A percentile compares a stretch with the other conserved stretches of the same genome.
These are phyloP conservation scores for Verticillium isaacii DNA, from an alignment of 2,329 filamentous ascomycete genomes.

Conservation along the genomic window DNA sequence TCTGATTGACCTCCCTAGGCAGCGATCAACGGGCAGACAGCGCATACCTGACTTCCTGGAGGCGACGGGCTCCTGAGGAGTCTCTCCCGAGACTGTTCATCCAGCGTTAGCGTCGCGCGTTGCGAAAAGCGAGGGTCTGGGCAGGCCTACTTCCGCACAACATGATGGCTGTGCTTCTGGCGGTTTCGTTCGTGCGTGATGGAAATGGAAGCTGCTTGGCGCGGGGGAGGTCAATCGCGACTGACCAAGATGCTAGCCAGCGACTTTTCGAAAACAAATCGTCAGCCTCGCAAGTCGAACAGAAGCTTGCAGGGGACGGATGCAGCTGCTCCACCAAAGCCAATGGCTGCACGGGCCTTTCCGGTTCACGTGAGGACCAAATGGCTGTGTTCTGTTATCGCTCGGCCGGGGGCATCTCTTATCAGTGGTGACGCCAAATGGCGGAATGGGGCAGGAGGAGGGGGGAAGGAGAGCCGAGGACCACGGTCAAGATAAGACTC, in stretches of 20 bases:
- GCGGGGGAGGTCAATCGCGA: background rate
- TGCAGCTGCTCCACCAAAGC: background rate
- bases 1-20: background rate
- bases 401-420: background rate
- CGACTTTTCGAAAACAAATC: conserved; percentile 11
- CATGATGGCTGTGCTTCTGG: conserved; percentile 7
- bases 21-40: conserved; percentile 9
- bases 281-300: conserved; percentile 10
- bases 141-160: conserved; percentile 32
- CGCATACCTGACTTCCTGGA: conserved; percentile 86
- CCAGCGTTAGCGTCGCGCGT: conserved; percentile 12
- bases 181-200: background rate
- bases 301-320: background rate
- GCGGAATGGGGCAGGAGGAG: background rate
- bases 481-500: background rate
- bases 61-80: conserved; percentile 88
- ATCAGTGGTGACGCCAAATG: background rate
- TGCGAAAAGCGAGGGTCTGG: background rate
- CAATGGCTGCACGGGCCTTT: background rate
- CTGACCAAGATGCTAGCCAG: background rate
- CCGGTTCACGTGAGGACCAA: background rate
- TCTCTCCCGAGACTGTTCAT: conserved; percentile 82
- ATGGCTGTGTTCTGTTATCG: background rate
- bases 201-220: background rate
- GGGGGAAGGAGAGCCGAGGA: too few species aligned